Evolutionary conservation across 2,329 filamentous ascomycete genomes (phyloP), one percentile per base, ranked within the genome.

Genomic region (Neonectria ditissima): DNA sequence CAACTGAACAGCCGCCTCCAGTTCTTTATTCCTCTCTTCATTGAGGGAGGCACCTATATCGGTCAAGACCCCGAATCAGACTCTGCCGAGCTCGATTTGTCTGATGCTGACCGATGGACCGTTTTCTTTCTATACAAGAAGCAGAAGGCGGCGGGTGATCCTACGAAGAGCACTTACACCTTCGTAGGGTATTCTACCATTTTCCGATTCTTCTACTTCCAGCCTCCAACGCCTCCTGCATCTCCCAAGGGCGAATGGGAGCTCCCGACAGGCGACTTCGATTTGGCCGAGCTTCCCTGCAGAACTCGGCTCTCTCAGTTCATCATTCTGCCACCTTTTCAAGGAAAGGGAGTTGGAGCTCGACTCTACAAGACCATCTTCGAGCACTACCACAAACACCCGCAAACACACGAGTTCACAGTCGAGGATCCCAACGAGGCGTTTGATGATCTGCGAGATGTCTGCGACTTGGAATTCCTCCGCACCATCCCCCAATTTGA

Each of bases 221-320:
- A 84, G 24, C 80, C 82, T 0, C 78, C 79, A 0, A 82, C 83
- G 3, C 80, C 82, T 8, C 80, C 83, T 10, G 68, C 77, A 3
- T 81, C 80, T 32, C 75, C 81, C 13, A 73, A 67, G 30, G 72
- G 72, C 20, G 76, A 80, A 14, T 83, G 82, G 79, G 82, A 84
- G 75, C 73, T 86, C 62, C 77, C 81, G 55, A 62, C 76, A 68
- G 73, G 80, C 41, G 77, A 85, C 32, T 77, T 86, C 50, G 79
- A 83, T 50, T 82, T 90, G 67, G 77, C 86, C 5, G 81, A 90
- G 52, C 84, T 94, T 2, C 91, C 92, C 13, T 91, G 91, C 71
- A 89, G 95, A 41, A 89, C 93, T 63, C 87, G 97, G 47, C 92
- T 99, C 68, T 97, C 95, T 0, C 96, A 99, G 77, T 98, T 98